phyloP scores from a whole-genome alignment of 495 filamentous ascomycete species.

The Xylaria palmicola region DNA sequence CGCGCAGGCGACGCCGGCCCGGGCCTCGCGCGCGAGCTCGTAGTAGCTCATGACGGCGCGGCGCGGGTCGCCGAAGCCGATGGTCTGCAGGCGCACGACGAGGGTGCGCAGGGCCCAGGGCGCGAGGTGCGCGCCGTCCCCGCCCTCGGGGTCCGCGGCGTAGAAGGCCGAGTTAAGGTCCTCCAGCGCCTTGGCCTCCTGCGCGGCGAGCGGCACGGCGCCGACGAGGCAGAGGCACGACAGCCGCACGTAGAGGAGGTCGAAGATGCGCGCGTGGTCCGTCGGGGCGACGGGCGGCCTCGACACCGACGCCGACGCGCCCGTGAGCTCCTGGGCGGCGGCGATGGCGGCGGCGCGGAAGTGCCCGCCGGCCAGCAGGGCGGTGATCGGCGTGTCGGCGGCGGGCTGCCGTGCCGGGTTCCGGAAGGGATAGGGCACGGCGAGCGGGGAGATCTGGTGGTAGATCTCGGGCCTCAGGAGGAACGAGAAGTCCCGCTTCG shows the following conservation, averaged over 20 bases:
- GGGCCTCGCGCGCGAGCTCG: slow-evolving; percentile 76
- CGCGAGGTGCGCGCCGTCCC: slow-evolving; percentile 61
- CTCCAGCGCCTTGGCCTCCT: slow-evolving; percentile 80
- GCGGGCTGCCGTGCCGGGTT: slow-evolving; percentile 42
- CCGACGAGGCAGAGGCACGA: slow-evolving; percentile 77
- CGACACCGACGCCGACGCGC: slow-evolving; percentile 28
- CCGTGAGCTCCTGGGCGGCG: slow-evolving; percentile 66
- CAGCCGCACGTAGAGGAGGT: slow-evolving; percentile 77
- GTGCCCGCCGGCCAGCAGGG: slow-evolving; percentile 58
- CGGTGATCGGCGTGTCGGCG: slow-evolving; percentile 48
- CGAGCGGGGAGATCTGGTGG: slow-evolving; percentile 68
- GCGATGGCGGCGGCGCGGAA: slow-evolving; percentile 74
- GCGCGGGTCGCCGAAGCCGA: slow-evolving; percentile 80
- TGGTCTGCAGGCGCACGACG: slow-evolving; percentile 75
- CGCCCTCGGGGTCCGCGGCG: slow-evolving; percentile 42
- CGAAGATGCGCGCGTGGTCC: slow-evolving; percentile 66
- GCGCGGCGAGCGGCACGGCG: slow-evolving; percentile 67
- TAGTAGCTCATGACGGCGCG: slow-evolving; percentile 85
- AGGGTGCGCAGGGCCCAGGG: slow-evolving; percentile 88
- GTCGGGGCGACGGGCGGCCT: slow-evolving; percentile 49
- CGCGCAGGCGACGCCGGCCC: slow-evolving; percentile 49
- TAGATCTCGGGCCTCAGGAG: slow-evolving; percentile 77
- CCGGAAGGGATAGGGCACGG: slow-evolving; percentile 65
- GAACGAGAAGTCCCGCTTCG: slow-evolving; percentile 72
- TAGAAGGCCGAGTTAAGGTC: slow-evolving; percentile 77